These are phyloP conservation scores for Auriscalpium orientale DNA, from an alignment of 768 basidiomycete genomes.

Conservation along the genomic window DNA sequence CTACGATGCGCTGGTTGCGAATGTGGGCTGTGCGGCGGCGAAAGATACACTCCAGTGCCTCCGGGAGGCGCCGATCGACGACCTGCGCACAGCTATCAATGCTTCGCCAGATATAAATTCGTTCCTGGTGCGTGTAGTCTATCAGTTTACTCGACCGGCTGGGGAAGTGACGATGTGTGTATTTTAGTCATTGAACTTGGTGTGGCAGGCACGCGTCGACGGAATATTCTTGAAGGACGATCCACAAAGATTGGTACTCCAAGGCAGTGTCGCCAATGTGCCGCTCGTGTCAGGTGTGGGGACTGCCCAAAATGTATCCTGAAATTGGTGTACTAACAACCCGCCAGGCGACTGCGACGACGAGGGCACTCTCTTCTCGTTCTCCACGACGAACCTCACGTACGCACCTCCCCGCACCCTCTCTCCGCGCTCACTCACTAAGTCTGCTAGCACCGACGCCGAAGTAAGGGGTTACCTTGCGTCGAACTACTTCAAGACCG, in stretches of 20 bases:
- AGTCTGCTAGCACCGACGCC: background rate
- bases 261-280: constrained; percentile 6
- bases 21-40: background rate
- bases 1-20: constrained; percentile 7
- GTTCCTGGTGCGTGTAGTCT: background rate
- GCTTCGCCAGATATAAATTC: background rate
- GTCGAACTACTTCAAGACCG: background rate
- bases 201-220: constrained; percentile 11
- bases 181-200: background rate
- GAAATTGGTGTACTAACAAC: background rate
- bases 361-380: constrained; percentile 8
- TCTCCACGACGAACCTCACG: background rate
- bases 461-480: background rate
- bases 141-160: background rate
- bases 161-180: too few relatives aligned
- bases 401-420: background rate
- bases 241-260: background rate
- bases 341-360: constrained; percentile 8
- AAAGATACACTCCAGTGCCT: constrained; percentile 6
- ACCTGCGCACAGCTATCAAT: background rate
- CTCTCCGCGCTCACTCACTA: background rate
- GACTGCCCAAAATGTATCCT: too few relatives aligned
- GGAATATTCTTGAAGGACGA: constrained; percentile 10
- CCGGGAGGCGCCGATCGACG: background rate
- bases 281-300: constrained; percentile 2